These are phyloP conservation scores for Trichophyton rubrum DNA, from an alignment of 2,329 filamentous ascomycete genomes.

Conservation along the genomic window DNA sequence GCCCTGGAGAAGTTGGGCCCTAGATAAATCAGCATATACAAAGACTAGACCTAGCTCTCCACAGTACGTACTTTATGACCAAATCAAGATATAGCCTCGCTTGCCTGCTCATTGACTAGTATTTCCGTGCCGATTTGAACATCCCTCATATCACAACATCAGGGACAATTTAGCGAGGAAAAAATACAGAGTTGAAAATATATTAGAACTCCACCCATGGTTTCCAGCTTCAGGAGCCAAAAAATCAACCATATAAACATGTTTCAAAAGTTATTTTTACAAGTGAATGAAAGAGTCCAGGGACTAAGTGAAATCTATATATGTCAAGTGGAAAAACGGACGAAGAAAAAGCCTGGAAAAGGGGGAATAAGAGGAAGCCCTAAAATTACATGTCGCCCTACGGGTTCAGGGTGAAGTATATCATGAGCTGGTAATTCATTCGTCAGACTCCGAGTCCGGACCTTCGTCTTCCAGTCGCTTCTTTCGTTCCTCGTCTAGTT, in stretches of 20 bases:
- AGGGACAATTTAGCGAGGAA: not conserved
- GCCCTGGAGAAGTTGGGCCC: conserved; percentile 87
- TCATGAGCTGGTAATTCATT: conserved; percentile 17
- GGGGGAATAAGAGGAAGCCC: not conserved
- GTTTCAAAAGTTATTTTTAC: not conserved
- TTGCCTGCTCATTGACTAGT: not conserved
- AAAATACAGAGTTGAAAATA: not conserved
- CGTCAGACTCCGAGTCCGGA: conserved; percentile 32
- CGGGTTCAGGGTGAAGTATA: not conserved
- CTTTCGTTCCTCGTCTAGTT: conserved; percentile 74
- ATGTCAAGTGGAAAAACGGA: not conserved
- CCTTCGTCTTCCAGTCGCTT: conserved; percentile 39
- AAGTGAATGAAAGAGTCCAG: not conserved
- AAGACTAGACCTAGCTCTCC: not conserved
- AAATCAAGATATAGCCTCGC: not conserved
- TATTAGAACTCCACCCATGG: not conserved
- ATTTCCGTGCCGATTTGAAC: not conserved
- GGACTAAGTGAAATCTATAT: not conserved
- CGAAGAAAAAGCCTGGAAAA: not conserved
- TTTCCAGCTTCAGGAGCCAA: not conserved
- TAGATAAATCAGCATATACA: conserved; percentile 41
- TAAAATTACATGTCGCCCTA: not conserved
- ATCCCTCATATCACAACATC: not conserved
- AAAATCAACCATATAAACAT: not conserved
- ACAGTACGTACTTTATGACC: not conserved